These are phyloP conservation scores for Ophiorrhiza pumila DNA, from an alignment of 257 asterid species.

Conservation along the genomic window DNA sequence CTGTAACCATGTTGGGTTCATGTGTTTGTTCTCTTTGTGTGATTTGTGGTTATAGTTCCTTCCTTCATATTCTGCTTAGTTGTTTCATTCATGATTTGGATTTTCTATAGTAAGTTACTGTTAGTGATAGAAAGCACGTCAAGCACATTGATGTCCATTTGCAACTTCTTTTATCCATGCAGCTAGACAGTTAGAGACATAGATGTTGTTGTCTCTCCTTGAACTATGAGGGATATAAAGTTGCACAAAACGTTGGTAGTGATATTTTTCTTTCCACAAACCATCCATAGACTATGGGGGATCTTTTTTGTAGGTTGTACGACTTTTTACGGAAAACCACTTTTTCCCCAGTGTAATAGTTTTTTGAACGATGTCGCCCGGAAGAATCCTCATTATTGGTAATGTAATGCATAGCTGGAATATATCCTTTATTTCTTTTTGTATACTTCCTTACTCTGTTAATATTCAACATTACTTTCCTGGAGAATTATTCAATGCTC, in stretches of 20 bases:
- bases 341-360: too few relatives aligned
- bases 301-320: too few relatives aligned
- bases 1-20: conserved; percentile 18
- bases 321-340: too few relatives aligned
- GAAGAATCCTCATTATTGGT: not conserved
- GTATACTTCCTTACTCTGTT: not conserved
- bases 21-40: not conserved
- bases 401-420: not conserved
- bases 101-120: not conserved
- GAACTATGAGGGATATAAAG: not conserved
- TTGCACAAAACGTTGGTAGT: not conserved
- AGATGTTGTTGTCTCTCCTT: not conserved
- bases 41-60: not conserved
- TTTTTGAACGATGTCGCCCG: too few relatives aligned
- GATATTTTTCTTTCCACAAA: too few relatives aligned
- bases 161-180: not conserved
- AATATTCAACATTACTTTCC: not conserved
- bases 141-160: not conserved
- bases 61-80: not conserved
- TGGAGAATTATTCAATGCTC: not conserved
- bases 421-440: too few relatives aligned
- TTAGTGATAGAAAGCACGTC: not conserved
- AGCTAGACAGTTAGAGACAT: not conserved
- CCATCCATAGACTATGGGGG: too few relatives aligned
- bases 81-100: not conserved